These are phyloP conservation scores for Ophiostoma australiae DNA, from an alignment of 2,329 filamentous ascomycete species.

Conservation along the genomic window DNA sequence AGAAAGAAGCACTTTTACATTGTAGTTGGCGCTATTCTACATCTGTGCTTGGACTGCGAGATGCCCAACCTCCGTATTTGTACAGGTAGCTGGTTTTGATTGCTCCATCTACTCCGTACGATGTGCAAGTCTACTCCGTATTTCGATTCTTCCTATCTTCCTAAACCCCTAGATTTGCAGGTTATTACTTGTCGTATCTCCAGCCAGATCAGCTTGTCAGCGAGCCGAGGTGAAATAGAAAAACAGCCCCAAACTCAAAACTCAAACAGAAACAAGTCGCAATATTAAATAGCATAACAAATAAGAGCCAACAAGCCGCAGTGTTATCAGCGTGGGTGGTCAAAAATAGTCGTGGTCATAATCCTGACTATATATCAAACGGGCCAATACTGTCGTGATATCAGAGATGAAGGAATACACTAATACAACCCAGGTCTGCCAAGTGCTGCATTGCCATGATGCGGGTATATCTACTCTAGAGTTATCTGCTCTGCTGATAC, in stretches of 20 bases:
- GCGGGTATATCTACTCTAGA: too few species aligned
- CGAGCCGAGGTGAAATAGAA: neutral
- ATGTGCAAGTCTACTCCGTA: neutral
- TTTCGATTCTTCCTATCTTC: neutral
- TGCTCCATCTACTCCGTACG: neutral
- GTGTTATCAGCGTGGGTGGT: neutral
- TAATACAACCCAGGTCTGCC: constrained; percentile 1
- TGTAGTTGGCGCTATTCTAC: too few species aligned
- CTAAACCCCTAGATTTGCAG: neutral
- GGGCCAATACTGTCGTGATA: neutral
- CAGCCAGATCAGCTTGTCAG: neutral
- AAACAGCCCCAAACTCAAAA: neutral
- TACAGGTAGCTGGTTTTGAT: too few species aligned
- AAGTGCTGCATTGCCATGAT: constrained; percentile 3
- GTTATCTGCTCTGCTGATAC: neutral
- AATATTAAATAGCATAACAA: too few species aligned
- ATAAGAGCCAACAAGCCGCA: too few species aligned
- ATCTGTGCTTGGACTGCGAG: neutral
- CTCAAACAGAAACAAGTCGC: neutral
- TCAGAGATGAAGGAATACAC: neutral
- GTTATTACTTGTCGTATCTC: neutral
- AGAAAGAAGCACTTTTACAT: neutral
- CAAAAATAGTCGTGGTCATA: too few species aligned
- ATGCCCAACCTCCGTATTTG: neutral
- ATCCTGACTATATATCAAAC: neutral